Percentiles rank a stretch among this genome's conserved stretches.
phyloP scores from a whole-genome alignment of 1,284 basidiomycete genomes.

The Cryptococcus sp. region DNA sequence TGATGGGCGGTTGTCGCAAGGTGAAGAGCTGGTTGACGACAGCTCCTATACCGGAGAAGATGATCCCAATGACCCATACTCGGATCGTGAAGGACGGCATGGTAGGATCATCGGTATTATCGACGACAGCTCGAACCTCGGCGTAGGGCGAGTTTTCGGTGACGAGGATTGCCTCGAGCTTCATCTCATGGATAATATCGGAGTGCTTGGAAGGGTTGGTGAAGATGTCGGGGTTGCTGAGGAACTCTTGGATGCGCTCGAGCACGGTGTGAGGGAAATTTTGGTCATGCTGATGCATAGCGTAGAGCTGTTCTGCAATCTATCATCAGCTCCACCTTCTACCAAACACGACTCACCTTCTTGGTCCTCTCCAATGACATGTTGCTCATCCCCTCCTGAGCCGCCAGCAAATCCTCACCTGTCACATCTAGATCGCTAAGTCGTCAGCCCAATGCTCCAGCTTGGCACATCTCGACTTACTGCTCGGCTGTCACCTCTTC shows the following conservation, averaged over 20 bases:
- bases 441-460: neutral
- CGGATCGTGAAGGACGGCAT: constrained; percentile 81
- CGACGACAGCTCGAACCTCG: constrained; percentile 79
- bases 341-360: neutral
- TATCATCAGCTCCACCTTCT: neutral
- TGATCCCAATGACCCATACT: constrained; percentile 61
- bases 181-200: constrained; percentile 27
- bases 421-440: constrained; percentile 1
- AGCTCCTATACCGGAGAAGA: constrained; percentile 54
- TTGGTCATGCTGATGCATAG: constrained; percentile 25
- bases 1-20: constrained; percentile 33
- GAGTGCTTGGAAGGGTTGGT: constrained; percentile 18
- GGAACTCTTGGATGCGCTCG: constrained; percentile 15
- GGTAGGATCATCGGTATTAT: constrained; percentile 67
- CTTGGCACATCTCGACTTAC: too few relatives aligned
- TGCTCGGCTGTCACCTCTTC: too few relatives aligned
- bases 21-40: constrained; percentile 58
- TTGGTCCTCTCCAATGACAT: constrained; percentile 3
- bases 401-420: neutral
- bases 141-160: constrained; percentile 65
- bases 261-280: constrained; percentile 20
- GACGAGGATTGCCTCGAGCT: constrained; percentile 34
- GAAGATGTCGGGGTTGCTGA: constrained; percentile 20
- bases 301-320: neutral
- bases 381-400: neutral